Conservation (phyloP, 805 yeast genomes). For the Suhomyces vadensis region DNA sequence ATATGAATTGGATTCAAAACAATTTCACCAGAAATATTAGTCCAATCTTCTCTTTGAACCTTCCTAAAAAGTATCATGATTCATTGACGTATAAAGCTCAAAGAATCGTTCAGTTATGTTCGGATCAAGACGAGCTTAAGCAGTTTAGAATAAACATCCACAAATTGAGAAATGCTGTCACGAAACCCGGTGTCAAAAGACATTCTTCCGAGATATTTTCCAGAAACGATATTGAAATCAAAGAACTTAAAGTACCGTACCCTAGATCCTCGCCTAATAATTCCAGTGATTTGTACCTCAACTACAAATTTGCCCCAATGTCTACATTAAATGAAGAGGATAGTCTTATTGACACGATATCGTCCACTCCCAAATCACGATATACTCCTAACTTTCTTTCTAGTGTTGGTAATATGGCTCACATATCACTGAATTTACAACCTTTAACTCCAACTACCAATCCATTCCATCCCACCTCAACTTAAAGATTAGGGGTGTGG, state of each 20-base stretch:
- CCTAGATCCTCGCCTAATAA: neutral
- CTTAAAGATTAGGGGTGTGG: no score
- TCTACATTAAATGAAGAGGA: neutral
- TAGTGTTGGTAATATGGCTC: neutral
- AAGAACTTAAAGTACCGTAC: neutral
- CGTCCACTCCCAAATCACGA: neutral
- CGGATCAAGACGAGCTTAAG: slow-evolving; percentile 33
- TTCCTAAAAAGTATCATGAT: slow-evolving; percentile 19
- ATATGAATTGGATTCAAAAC: slow-evolving; percentile 45
- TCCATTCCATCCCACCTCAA: no score
- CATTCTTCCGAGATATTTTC: slow-evolving; percentile 6
- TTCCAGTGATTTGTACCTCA: neutral
- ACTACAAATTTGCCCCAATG: neutral
- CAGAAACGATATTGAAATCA: neutral
- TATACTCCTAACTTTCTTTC: neutral
- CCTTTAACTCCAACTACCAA: no score
- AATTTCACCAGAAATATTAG: slow-evolving; percentile 14
- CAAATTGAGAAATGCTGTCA: slow-evolving; percentile 42
- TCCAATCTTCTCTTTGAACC: slow-evolving; percentile 19
- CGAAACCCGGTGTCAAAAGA: slow-evolving; percentile 35
- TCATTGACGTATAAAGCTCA: slow-evolving; percentile 41
- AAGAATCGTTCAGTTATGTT: slow-evolving; percentile 31
- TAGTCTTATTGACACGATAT: neutral
- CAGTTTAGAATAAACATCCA: slow-evolving; percentile 45
- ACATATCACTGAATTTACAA: no score